Evolutionary conservation across 2,329 filamentous ascomycete species (phyloP), one percentile per base, ranked within the genome.

Genomic region (Phyllachora maydis): DNA sequence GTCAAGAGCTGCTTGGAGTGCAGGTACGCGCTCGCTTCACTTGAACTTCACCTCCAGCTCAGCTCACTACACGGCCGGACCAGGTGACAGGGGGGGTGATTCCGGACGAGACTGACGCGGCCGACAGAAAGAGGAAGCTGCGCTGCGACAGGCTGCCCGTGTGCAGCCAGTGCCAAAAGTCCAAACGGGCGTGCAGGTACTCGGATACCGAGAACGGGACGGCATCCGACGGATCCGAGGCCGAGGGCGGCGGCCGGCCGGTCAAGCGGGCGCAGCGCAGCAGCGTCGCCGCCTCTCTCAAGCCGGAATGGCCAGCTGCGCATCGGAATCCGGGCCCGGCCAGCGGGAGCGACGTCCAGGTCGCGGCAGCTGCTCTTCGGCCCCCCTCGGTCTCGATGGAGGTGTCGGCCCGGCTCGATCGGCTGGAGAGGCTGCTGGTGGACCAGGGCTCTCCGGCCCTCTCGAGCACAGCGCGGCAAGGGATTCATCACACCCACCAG

Each of bases 81-180:
- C 9, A 6, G 9, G n/a, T n/a, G n/a, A n/a, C n/a, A n/a, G n/a
- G n/a, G n/a, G n/a, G n/a, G n/a, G n/a, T n/a, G n/a, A n/a, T n/a
- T n/a, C n/a, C n/a, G n/a, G n/a, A n/a, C n/a, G n/a, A n/a, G n/a
- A n/a, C n/a, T n/a, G n/a, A n/a, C n/a, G n/a, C n/a, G n/a, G n/a
- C n/a, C 9, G 16, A 17, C 16, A 32, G 28, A 26, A 64, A 64
- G 37, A 52, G 63, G 34, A 67, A 64, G 38, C 42, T 65, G 4
- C 50, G 53, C 28, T 68, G 63, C 40, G 60, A 67, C 37, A 52
- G 63, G 21, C 46, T 53, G n/a, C 47, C 50, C 20, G 59, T 60
- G 4, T 68, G 63, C 34, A 58, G 57, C 5, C 61, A 66, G 37
- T 68, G 63, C 36, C 56, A 60, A 23, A 64, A 61, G 37, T 59